Evolutionary conservation across 768 basidiomycete species (phyloP), one percentile per base, ranked within the genome.

Genomic region (Agrocybe pediades): DNA sequence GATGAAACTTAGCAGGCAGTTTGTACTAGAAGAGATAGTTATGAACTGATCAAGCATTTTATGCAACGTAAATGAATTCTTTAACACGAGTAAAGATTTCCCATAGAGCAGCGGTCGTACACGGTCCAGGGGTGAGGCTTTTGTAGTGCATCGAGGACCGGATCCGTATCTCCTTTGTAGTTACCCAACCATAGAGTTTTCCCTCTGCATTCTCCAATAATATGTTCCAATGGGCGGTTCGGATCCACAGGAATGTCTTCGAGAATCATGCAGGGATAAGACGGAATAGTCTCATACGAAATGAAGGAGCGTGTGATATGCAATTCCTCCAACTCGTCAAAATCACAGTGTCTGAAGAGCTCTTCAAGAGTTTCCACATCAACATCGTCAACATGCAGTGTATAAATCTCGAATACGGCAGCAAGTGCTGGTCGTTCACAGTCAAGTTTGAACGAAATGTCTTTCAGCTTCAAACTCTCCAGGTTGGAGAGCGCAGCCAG

Each of bases 11-110:
- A 19, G 11, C 7, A 16, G 15, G 11, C 27, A 23, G 17, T 26
- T 46, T n/a, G 24, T 21, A 26, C 13, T 2, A 11, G 13, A 15
- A 9, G 15, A 25, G n/a, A 2, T 3, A n/a, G 8, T 11, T 9
- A n/a, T 36, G 13, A 36, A 36, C 33, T 11, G 13, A 36, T n/a
- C 11, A 36, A 15, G 24, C 11, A 6, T n/a, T n/a, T 21, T 48
- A 49, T 23, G n/a, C 19, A 21, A 40, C 17, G 26, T 49, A 49
- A 21, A n/a, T 40, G 27, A 51, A 30, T 23, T 51, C 49, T 41
- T 42, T 25, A 41, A 41, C n/a, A 13, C 24, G 23, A n/a, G 11
- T 42, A 43, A 2, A 51, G 41, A 15, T 19, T 49, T 23, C 40
- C 48, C 48, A 49, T 40, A 19, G 19, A 49, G 5, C 33, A 36